Percentiles rank a stretch among this genome's conserved stretches.
phyloP scores from a whole-genome alignment of 345 rosid species.

The Salix caprea region DNA sequence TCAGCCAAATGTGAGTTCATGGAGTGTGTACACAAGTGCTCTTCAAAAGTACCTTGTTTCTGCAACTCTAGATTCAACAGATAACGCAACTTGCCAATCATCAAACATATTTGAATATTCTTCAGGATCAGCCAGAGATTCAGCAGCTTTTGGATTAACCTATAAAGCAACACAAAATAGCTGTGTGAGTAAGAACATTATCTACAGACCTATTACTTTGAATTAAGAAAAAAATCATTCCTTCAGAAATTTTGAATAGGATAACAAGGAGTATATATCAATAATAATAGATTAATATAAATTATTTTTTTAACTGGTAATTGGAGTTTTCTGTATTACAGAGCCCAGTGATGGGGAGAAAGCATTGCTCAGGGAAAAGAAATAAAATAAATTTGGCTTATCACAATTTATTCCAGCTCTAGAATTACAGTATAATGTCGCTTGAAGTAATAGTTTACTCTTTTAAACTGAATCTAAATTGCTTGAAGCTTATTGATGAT shows the following conservation, averaged over 20 bases:
- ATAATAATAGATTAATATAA: neutral
- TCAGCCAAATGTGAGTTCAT: neutral
- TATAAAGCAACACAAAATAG: constrained; percentile 20
- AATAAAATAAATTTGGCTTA: neutral
- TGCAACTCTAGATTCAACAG: constrained; percentile 70
- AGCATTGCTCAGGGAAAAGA: neutral
- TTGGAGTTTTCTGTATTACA: neutral
- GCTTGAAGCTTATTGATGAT: neutral
- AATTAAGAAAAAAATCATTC: neutral
- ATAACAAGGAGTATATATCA: neutral
- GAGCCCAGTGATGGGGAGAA: neutral
- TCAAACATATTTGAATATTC: constrained; percentile 97
- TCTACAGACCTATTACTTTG: neutral
- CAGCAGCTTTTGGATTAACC: constrained; percentile 98
- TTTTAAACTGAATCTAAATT: neutral
- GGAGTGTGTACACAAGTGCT: neutral
- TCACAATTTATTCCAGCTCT: neutral
- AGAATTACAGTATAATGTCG: neutral
- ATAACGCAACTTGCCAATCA: constrained; percentile 93
- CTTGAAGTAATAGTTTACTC: neutral
- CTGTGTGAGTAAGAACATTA: neutral
- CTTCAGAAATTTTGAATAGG: neutral
- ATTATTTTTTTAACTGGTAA: neutral
- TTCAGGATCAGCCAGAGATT: constrained; percentile 95
- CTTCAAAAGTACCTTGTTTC: constrained; percentile 61